A percentile compares a stretch with the other conserved stretches of the same genome.
These are phyloP conservation scores for Candida nitratophila DNA, from an alignment of 805 yeast species.

Conservation along the genomic window DNA sequence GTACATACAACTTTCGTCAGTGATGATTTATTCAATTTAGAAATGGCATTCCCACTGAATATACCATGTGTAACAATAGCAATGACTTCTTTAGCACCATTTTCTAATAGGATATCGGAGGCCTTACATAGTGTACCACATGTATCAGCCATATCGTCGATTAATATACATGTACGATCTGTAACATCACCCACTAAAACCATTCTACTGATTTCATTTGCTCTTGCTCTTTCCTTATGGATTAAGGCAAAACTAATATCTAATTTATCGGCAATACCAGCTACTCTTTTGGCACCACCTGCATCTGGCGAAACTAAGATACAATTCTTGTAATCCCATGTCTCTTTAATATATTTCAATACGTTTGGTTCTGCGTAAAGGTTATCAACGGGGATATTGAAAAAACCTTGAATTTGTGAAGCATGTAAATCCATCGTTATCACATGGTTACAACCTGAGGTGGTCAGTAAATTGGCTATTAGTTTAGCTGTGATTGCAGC, in stretches of 20 bases:
- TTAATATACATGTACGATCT: slow-evolving; percentile 73
- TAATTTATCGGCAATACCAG: slow-evolving; percentile 84
- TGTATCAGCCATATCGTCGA: slow-evolving; percentile 98
- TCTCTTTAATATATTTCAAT: slow-evolving; percentile 68
- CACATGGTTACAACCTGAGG: slow-evolving; percentile 94
- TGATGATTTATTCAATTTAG: slow-evolving; percentile 60
- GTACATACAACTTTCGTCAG: slow-evolving; percentile 79
- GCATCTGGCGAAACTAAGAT: slow-evolving; percentile 96
- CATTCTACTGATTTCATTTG: slow-evolving; percentile 93
- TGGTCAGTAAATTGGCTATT: slow-evolving; percentile 83
- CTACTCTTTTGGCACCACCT: slow-evolving; percentile 98
- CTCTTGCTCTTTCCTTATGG: slow-evolving; percentile 92
- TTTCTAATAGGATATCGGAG: slow-evolving; percentile 73
- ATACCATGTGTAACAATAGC: slow-evolving; percentile 97
- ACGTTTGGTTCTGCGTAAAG: slow-evolving; percentile 93
- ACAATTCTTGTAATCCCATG: slow-evolving; percentile 46
- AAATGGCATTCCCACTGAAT: slow-evolving; percentile 77
- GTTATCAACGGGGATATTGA: slow-evolving; percentile 92
- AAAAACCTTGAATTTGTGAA: slow-evolving; percentile 95
- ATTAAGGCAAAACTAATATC: slow-evolving; percentile 92
- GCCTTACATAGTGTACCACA: slow-evolving; percentile 97
- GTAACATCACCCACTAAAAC: slow-evolving; percentile 93
- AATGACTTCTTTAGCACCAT: slow-evolving; percentile 79
- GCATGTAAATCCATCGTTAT: slow-evolving; percentile 97
- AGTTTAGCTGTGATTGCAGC: slow-evolving; percentile 96